Conservation (phyloP, 352 stramenopile species). For the Elongisporangium anandrum region DNA sequence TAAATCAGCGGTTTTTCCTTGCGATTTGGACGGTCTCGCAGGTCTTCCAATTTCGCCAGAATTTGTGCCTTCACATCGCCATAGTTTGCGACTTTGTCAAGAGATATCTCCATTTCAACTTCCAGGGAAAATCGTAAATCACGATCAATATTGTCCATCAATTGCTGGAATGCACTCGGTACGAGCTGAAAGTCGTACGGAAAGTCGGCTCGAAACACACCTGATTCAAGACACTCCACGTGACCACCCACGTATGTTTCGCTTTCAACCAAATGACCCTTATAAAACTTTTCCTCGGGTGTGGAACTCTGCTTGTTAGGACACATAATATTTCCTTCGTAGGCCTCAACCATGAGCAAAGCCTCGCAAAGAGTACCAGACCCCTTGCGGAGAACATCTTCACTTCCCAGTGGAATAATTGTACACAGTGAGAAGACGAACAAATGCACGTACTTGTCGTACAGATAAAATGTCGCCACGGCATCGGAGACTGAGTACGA, state of each 20-base stretch:
- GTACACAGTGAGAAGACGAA: constrained; percentile 99
- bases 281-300: constrained; percentile 71
- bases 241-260: constrained; percentile 99
- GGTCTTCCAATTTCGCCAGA: constrained; percentile 89
- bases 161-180: constrained; percentile 88
- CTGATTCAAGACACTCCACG: constrained; percentile 98
- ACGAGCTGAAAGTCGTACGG: constrained; percentile 96
- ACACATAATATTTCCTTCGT: constrained; percentile 94
- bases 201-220: constrained; percentile 98
- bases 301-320: constrained; percentile 97
- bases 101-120: constrained; percentile 79
- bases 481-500: constrained; percentile 99
- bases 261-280: constrained; percentile 95
- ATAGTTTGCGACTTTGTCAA: constrained; percentile 92
- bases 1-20: constrained; percentile 96
- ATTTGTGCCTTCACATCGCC: constrained; percentile 87
- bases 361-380: constrained; percentile 98
- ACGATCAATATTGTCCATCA: constrained; percentile 97
- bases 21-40: constrained; percentile 92
- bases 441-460: constrained; percentile 99
- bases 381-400: constrained; percentile 97
- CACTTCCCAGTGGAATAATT: constrained; percentile 96
- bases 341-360: constrained; percentile 98
- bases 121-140: constrained; percentile 97
- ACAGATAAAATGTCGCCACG: constrained; percentile 99